Percentiles rank a stretch among this genome's conserved stretches.
Evolutionary conservation across 2,329 filamentous ascomycete species (phyloP).

Genomic region (Drechslerella dactyloides): DNA sequence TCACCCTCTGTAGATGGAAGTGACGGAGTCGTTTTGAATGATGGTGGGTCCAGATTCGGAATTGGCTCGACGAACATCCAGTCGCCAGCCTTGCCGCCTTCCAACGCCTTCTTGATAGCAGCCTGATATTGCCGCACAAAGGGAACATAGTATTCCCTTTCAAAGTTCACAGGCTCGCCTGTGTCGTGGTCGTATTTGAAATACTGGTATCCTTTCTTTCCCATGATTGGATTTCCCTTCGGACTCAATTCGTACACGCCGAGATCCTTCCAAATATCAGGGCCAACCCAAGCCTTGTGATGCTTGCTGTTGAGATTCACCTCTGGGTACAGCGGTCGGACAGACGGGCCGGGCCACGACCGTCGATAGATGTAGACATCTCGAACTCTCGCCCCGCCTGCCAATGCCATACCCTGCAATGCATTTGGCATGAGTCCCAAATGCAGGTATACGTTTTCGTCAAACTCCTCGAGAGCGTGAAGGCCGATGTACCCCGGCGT

Average conservation of each 20-base stretch:
- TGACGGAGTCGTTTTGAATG: conserved; percentile 55
- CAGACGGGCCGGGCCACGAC: conserved; percentile 60
- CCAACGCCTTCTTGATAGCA: conserved; percentile 56
- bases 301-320: conserved; percentile 58
- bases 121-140: conserved; percentile 58
- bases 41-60: conserved; percentile 60
- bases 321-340: conserved; percentile 57
- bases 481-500: conserved; percentile 60
- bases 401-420: conserved; percentile 59
- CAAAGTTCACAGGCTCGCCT: conserved; percentile 59
- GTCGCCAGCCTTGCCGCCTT: conserved; percentile 55
- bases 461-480: conserved; percentile 59
- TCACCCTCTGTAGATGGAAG: conserved; percentile 53
- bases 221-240: conserved; percentile 56
- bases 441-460: conserved; percentile 60
- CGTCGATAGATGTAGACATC: conserved; percentile 59
- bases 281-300: conserved; percentile 53
- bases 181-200: conserved; percentile 59
- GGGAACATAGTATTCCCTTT: conserved; percentile 60
- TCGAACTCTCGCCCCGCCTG: conserved; percentile 58
- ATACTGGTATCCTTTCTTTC: conserved; percentile 56
- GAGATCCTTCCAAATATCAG: conserved; percentile 59
- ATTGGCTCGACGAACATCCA: conserved; percentile 60
- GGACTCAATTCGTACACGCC: conserved; percentile 57
- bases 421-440: conserved; percentile 59